phyloP scores from a whole-genome alignment of 73 alveolate genomes.

The Diophrys appendiculata region DNA sequence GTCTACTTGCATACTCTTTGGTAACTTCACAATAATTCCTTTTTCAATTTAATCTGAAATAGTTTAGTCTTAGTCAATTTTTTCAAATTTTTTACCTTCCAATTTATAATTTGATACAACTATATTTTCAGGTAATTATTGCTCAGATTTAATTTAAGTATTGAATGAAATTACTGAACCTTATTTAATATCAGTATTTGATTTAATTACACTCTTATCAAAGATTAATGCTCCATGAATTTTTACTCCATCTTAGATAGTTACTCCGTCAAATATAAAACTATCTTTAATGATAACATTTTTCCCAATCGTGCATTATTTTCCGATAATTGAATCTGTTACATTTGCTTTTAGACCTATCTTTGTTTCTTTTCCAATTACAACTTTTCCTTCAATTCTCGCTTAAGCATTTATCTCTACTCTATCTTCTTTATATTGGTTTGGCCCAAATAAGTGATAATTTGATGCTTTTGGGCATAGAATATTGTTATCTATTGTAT shows the following conservation, averaged over 20 bases:
- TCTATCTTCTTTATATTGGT: conserved; percentile 6
- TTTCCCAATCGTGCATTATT: conserved; percentile 37
- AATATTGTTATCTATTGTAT: conserved; percentile 26
- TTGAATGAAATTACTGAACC: conserved; percentile 36
- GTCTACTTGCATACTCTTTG: conserved; percentile 18
- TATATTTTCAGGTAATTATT: background rate
- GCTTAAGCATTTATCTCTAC: background rate
- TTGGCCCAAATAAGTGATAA: background rate
- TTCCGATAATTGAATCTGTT: conserved; percentile 49
- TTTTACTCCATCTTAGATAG: conserved; percentile 14
- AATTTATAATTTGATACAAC: conserved; percentile 24
- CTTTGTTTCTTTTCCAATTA: conserved; percentile 23
- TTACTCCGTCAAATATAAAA: conserved; percentile 37
- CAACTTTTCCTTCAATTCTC: background rate
- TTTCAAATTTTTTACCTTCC: conserved; percentile 8
- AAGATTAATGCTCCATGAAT: conserved; percentile 26
- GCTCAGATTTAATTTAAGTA: conserved; percentile 17
- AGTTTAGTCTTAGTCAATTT: background rate
- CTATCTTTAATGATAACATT: conserved; percentile 39
- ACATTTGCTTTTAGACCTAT: conserved; percentile 17
- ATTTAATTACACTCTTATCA: conserved; percentile 26
- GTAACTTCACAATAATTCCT: conserved; percentile 30
- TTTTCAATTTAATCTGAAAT: conserved; percentile 1
- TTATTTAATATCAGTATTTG: background rate
- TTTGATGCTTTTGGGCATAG: conserved; percentile 32